Base-by-base conservation (phyloP, 306 rosid genomes). In the Quercus aquifolioides region DNA sequence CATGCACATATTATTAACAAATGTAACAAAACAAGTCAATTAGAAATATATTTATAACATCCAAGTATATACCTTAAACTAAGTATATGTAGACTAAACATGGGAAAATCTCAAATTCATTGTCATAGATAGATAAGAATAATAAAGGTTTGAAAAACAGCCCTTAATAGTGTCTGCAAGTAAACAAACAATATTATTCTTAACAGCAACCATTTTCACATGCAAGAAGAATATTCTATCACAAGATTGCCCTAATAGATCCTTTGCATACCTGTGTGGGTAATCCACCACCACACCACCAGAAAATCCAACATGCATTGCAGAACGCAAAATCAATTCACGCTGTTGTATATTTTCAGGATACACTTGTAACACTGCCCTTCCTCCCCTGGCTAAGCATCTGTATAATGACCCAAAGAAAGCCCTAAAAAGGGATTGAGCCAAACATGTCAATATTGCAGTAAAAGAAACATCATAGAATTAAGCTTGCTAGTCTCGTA, bases 251-350 rank as follows among this genome's bases (percentile, higher is more conserved):
- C 70, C 70, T 35, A 75, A 35, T 30, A 69, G 25, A 59, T 59
- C 18, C 14, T 12, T 25, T 68, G 23, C 74, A 69, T 81, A 95
- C 99, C 99, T 95, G 87, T 93, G 93, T 43, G 99, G 99, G 80
- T 17, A 95, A 86, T 95, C 99, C 54, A 95, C 96, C 14, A 95
- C 97, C 25, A 93, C 80, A 33, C 98, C 97, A 76, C 99, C 99
- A 25, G 92, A 82, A 88, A 95, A 95, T 83, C 99, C 99, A 80
- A 97, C 96, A 25, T 82, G 87, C 98, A 95, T 93, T 60, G 98
- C 99, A 73, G 84, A 89, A 74, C 77, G 85, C 83, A 95, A 77
- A 79, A 91, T 95, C 88, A 95, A 87, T 72, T 85, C 97, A 23
- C 97, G 98, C 78, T 90, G 96, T 56, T 82, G 69, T 38, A 87